Conservation (phyloP, 306 rosid genomes). For the Trifolium pratense region DNA sequence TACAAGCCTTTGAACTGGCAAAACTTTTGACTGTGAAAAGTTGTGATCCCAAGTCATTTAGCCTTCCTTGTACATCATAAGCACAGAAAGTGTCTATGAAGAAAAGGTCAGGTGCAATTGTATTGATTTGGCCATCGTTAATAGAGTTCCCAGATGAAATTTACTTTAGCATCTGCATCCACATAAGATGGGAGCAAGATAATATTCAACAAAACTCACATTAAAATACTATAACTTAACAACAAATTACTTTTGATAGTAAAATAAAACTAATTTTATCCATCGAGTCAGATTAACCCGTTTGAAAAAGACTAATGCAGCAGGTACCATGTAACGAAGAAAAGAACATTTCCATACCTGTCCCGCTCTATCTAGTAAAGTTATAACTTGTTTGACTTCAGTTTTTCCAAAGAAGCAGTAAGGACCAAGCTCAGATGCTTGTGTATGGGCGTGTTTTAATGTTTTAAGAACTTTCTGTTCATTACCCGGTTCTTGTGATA, state of each 20-base stretch:
- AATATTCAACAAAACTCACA: slow-evolving; percentile 35
- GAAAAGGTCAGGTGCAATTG: slow-evolving; percentile 64
- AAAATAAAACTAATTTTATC: slow-evolving; percentile 13
- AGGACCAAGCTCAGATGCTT: slow-evolving; percentile 71
- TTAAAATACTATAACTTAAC: slow-evolving; percentile 21
- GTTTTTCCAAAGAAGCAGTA: slow-evolving; percentile 76
- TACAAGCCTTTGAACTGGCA: slow-evolving; percentile 72
- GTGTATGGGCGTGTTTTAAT: slow-evolving; percentile 58
- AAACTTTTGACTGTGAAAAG: slow-evolving; percentile 61
- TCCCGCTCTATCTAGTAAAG: slow-evolving; percentile 80
- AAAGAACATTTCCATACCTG: slow-evolving; percentile 59
- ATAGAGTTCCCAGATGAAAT: slow-evolving; percentile 52
- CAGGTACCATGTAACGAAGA: slow-evolving; percentile 20
- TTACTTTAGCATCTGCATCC: slow-evolving; percentile 76
- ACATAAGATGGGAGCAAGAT: slow-evolving; percentile 36
- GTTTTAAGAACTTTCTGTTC: slow-evolving; percentile 68
- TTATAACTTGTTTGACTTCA: slow-evolving; percentile 71
- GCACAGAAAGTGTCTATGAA: slow-evolving; percentile 75
- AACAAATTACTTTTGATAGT: slow-evolving; percentile 11
- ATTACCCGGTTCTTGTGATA: slow-evolving; percentile 70
- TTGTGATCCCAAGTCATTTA: slow-evolving; percentile 67
- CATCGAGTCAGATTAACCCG: slow-evolving; percentile 22
- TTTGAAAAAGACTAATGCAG: slow-evolving; percentile 26
- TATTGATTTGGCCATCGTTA: slow-evolving; percentile 46
- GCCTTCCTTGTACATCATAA: slow-evolving; percentile 81